Evolutionary conservation across 257 asterid species (phyloP), one percentile per base, ranked within the genome.

Genomic region (Rauvolfia tetraphylla): DNA sequence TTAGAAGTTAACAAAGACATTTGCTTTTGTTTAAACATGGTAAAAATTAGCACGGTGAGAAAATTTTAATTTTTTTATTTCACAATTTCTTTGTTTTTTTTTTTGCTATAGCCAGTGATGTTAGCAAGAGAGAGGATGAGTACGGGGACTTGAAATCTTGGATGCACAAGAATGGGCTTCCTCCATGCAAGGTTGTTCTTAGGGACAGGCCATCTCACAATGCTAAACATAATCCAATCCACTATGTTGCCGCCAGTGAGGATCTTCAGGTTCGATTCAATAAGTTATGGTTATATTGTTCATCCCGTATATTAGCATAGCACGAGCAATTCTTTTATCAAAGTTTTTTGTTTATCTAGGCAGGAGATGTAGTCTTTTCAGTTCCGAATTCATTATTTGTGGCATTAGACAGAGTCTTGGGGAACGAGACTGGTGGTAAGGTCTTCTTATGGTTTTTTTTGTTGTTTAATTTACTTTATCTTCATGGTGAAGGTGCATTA

Each of bases 361-460:
- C n/a, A n/a, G n/a, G n/a, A n/a, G n/a, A n/a, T n/a, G n/a, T n/a
- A n/a, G n/a, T n/a, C n/a, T 89, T 89, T 85, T 87, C 92, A 63
- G 92, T 92, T 67, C 98, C 98, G 42, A 81, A 84, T 78, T 85
- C 97, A 7, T 85, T 95, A 93, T 94, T 95, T 79, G 99, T 95
- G 84, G 92, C 99, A 11, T 89, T 95, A 57, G 99, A 92, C 84
- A 88, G 97, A 82, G 99, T 95, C 79, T 73, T 95, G 86, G 98
- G 98, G 72, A 91, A 93, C 65, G 99, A 95, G 84, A 84, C 83
- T 63, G 76, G 92, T 13, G 99, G 98, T 95, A 87, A 84, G 85
- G 72, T 76, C 80, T 81, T 79, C 63, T 39, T 13, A 66, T 59
- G 39, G 31, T n/a, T 61, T n/a, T n/a, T 78, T 57, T 76, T 2